Evolutionary conservation across 2,329 filamentous ascomycete genomes (phyloP), one percentile per base, ranked within the genome.

Genomic region (Epichloe hybrida): DNA sequence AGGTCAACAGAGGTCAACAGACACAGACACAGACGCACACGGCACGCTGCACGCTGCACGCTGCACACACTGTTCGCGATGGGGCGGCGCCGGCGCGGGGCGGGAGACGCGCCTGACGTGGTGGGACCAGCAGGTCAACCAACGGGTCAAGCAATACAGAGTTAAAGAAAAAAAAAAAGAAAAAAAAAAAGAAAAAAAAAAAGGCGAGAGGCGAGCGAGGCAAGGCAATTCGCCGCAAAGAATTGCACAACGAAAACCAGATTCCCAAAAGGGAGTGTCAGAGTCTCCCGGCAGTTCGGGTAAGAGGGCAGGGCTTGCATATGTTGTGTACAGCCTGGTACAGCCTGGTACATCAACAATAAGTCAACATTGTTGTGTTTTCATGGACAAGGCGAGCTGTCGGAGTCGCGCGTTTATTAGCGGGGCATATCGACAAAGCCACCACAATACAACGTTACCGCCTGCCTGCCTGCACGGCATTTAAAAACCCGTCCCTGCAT

Each of bases 61-160:
- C 43, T 23, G 27, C n/a, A 51, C 49, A n/a, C 39, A 41, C 23
- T 27, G 6, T 46, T 49, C 37, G 41, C 40, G 50, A 36, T 49
- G 39, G 39, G 39, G 31, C 43, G 15, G 36, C 31, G 43, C 17
- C 34, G 39, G 44, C 43, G 44, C 43, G 49, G 49, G 49, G 49
- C n/a, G 38, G 44, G 42, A 35, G 45, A 51, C 50, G 50, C 50
- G 50, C 45, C 34, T 37, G 40, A 15, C 40, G 9, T 43, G 17
- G 31, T 31, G 46, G 21, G 46, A 38, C 23, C 23, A 20, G 27
- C 27, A 45, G 43, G 43, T 45, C 43, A 45, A 27, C n/a, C 20
- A 31, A 11, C 8, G 27, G 27, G 27, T 9, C 27, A 11, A 31
- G 27, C 27, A 31, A 31, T 11, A 31, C 8, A 8, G 27, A 31